These are phyloP conservation scores for Tetrahymena borealis DNA, from an alignment of 73 alveolate genomes.

Conservation along the genomic window DNA sequence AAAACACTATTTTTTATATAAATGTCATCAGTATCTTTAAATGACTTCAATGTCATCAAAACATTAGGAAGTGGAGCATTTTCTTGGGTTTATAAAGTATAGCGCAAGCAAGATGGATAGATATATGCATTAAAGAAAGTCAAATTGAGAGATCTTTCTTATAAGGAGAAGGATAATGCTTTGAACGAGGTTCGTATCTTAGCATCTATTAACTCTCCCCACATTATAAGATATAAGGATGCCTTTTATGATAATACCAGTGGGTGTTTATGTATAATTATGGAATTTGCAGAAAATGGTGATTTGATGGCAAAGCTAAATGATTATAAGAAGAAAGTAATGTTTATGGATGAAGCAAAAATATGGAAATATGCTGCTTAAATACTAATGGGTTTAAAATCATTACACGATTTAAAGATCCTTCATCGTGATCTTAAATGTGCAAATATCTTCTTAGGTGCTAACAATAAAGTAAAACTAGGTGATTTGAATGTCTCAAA, in stretches of 20 bases:
- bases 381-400: conserved; percentile 63
- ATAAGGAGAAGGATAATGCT: conserved; percentile 56
- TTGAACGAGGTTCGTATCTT: conserved; percentile 54
- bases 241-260: conserved; percentile 38
- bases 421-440: conserved; percentile 73
- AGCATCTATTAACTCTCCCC: conserved; percentile 47
- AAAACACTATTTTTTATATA: neutral
- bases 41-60: conserved; percentile 4
- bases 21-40: neutral
- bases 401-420: conserved; percentile 66
- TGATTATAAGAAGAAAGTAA: conserved; percentile 26
- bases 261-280: conserved; percentile 13
- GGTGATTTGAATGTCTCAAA: conserved; percentile 80
- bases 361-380: conserved; percentile 60
- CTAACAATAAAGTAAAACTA: conserved; percentile 59
- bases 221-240: conserved; percentile 50
- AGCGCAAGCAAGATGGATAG: conserved; percentile 34
- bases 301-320: conserved; percentile 50
- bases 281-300: conserved; percentile 65
- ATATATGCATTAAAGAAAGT: conserved; percentile 49
- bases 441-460: conserved; percentile 73
- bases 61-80: conserved; percentile 45
- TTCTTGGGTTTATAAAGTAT: conserved; percentile 35
- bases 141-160: conserved; percentile 30
- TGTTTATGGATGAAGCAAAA: conserved; percentile 43